phyloP scores from a whole-genome alignment of 306 rosid species.

The Trifolium repens region DNA sequence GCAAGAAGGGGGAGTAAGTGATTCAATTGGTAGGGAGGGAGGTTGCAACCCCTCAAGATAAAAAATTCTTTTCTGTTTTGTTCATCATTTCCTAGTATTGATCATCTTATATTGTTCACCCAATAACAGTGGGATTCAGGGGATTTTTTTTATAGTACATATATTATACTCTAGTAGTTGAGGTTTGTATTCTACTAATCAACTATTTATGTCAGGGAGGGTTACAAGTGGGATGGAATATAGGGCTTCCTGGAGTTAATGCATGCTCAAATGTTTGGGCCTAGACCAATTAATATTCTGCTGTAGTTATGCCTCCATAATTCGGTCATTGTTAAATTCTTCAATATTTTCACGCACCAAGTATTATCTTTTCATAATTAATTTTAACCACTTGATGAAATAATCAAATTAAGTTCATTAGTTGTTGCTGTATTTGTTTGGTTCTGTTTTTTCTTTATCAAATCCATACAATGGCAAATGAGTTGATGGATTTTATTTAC shows the following conservation, averaged over 20 bases:
- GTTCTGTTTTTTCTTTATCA: conserved; percentile 29
- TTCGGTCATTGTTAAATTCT: neutral
- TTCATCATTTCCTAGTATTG: neutral
- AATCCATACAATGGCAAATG: conserved; percentile 27
- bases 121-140: neutral
- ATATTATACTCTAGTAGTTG: neutral
- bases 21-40: conserved; percentile 5
- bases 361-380: conserved; percentile 1
- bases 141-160: neutral
- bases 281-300: conserved; percentile 5
- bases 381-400: conserved; percentile 9
- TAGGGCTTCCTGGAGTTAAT: neutral
- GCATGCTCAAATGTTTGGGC: conserved; percentile 11
- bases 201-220: conserved; percentile 24
- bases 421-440: neutral
- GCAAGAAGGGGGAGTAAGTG: conserved; percentile 4
- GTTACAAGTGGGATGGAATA: conserved; percentile 6
- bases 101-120: neutral
- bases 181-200: conserved; percentile 28
- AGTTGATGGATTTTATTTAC: conserved; percentile 12
- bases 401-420: conserved; percentile 9
- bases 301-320: conserved; percentile 18
- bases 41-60: neutral
- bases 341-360: neutral
- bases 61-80: neutral